phyloP scores from a whole-genome alignment of 2,329 filamentous ascomycete genomes.

The Pseudogymnoascus verrucosus region DNA sequence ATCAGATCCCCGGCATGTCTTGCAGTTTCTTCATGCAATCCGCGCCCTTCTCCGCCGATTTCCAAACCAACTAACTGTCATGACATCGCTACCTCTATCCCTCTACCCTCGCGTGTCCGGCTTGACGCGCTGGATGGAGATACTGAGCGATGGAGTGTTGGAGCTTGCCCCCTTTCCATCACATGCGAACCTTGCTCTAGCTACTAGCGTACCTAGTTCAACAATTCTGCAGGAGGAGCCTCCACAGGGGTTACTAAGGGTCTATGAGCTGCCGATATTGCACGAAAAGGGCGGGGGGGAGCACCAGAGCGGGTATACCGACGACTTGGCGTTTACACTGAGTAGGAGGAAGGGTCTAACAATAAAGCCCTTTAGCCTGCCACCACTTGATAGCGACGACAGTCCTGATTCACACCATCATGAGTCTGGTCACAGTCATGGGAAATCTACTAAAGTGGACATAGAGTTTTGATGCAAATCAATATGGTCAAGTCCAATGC shows the following conservation, averaged over 20 bases:
- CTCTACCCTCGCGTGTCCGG: conserved; percentile 70
- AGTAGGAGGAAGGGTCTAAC: conserved; percentile 72
- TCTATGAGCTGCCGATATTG: conserved; percentile 75
- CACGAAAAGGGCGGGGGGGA: conserved; percentile 79
- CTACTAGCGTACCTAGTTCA: conserved; percentile 37
- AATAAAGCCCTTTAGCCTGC: conserved; percentile 82
- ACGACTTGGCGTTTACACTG: conserved; percentile 85
- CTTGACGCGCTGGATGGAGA: conserved; percentile 77
- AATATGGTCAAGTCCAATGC: background rate
- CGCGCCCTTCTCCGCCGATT: conserved; percentile 66
- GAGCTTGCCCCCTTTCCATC: conserved; percentile 71
- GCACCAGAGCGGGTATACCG: conserved; percentile 58
- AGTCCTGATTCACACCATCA: conserved; percentile 23
- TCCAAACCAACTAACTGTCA: conserved; percentile 55
- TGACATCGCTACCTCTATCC: conserved; percentile 71
- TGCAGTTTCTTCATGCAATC: conserved; percentile 75
- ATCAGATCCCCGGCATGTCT: conserved; percentile 61
- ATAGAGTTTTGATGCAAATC: conserved; percentile 25
- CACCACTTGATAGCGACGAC: conserved; percentile 70
- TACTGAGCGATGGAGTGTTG: conserved; percentile 75
- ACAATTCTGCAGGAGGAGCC: conserved; percentile 56
- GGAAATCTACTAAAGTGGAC: conserved; percentile 25
- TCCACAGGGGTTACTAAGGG: conserved; percentile 75
- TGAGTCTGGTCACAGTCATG: conserved; percentile 13
- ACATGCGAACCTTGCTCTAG: conserved; percentile 34